Evolutionary conservation across 345 rosid species (phyloP), one percentile per base, ranked within the genome.

Genomic region (Hevea brasiliensis): DNA sequence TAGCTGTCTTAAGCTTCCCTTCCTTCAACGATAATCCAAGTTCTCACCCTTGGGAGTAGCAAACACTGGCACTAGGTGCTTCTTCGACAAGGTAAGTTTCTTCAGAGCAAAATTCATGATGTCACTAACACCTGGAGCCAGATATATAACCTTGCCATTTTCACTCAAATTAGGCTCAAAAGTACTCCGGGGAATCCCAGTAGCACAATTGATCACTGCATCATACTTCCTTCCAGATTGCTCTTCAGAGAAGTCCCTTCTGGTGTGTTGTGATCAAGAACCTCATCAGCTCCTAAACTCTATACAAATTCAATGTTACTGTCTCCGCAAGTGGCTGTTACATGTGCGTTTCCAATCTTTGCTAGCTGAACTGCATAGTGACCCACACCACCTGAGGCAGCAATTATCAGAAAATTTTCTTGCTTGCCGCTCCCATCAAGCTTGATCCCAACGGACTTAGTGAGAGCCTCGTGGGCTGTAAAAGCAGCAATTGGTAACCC

Each of bases 341-440:
- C 96, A 35, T 90, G 90, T 0, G 94, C 77, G 59, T 89, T 90
- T 35, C 82, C 94, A 18, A 90, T 85, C 78, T 92, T 92, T 0
- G 94, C 91, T 3, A 92, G 72, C 67, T 92, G 96, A 72, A 90
- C 91, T 0, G 92, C 88, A 59, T 90, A 89, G 65, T 89, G 98
- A 50, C 94, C 94, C 17, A 92, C 96, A 0, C 98, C 98, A 37
- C 98, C 96, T 0, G 96, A 90, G 48, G 92, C 95, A 29, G 95
- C 92, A 9, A 95, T 89, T 62, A 91, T 61, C 37, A 89, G 81
- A 75, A 93, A 66, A 82, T 93, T 91, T 58, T 72, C 81, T 78
- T 70, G 77, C 68, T 83, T 35, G 10, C 85, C 89, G 15, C 84
- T 88, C 40, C 92, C 85, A 26, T 91, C 95, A 11, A 90, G 86